Base-by-base conservation (phyloP, 2,329 filamentous ascomycete species). In the Penicillium sp. region DNA sequence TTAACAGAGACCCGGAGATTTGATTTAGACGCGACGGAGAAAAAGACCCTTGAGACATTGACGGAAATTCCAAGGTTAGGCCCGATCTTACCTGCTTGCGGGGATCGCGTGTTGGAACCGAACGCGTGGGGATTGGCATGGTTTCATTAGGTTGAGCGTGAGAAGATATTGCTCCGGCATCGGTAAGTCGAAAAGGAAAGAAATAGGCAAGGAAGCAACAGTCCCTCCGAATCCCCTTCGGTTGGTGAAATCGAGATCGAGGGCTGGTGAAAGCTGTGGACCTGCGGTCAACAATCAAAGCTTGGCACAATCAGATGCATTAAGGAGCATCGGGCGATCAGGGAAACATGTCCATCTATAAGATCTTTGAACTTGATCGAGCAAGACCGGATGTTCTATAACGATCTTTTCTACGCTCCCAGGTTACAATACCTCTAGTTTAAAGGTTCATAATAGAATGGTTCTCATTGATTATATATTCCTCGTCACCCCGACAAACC, bases 61-160 rank as follows among this genome's bases (percentile, higher is more conserved):
- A 52, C 53, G 41, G 52, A 55, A 41, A 15, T 41, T 26, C 26
- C 26, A 26, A 26, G 26, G 48, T 45, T 64, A 54, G 56, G 56
- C 64, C 63, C 64, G 61, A 58, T 52, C 71, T 71, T 47, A 71
- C 74, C 64, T 73, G 69, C 64, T 72, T 71, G 63, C 70, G 71
- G 47, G 74, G 71, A 38, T 76, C 76, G 44, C 75, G 74, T 50
- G 75, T 66, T 21, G 75, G 77, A 54, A 67, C 60, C 15, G 75
- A 76, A 26, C 76, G 75, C 35, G 75, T 78, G 19, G 77, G 77
- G 47, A 78, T 77, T 50, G 77, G 75, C 77, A 79, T 79, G 55
- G n/a, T 70, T 51, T 31, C 55, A 46, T n/a, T 31, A 35, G 30
- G 29, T 31, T 38, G 58, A 17, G 2, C 11, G 8, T n/a, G 31